These are phyloP conservation scores for Phytophthora rubi DNA, from an alignment of 352 stramenopile genomes.

Conservation along the genomic window DNA sequence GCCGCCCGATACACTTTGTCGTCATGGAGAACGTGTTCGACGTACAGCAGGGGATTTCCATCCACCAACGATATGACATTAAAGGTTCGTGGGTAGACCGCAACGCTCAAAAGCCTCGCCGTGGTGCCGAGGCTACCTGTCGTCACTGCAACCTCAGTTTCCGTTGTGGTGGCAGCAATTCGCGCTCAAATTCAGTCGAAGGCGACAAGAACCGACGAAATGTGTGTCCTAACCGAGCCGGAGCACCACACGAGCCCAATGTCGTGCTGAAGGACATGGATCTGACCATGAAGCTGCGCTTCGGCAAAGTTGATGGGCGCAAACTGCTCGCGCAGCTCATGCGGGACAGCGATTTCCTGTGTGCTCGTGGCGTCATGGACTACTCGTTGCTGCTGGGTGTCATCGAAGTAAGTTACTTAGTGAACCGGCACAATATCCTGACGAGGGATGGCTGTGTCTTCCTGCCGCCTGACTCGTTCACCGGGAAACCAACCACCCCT, in stretches of 20 bases:
- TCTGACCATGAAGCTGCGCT: slow-evolving; percentile 75
- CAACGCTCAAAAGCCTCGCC: slow-evolving; percentile 66
- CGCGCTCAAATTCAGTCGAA: neutral
- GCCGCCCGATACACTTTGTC: slow-evolving; percentile 75
- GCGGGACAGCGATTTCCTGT: slow-evolving; percentile 74
- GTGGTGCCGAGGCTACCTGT: slow-evolving; percentile 68
- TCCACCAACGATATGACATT: slow-evolving; percentile 89
- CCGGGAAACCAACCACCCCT: slow-evolving; percentile 10
- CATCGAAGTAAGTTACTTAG: slow-evolving; percentile 80
- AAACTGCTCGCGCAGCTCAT: slow-evolving; percentile 71
- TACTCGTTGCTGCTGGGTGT: slow-evolving; percentile 85
- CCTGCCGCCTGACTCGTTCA: slow-evolving; percentile 30
- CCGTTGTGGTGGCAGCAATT: slow-evolving; percentile 42
- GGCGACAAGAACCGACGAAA: slow-evolving; percentile 35
- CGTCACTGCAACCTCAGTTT: slow-evolving; percentile 79
- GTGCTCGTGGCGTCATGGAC: slow-evolving; percentile 81
- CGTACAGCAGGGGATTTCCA: slow-evolving; percentile 70
- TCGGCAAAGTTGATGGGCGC: slow-evolving; percentile 49
- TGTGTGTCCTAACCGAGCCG: slow-evolving; percentile 67
- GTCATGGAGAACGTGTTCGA: slow-evolving; percentile 93
- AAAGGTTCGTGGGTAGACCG: slow-evolving; percentile 89
- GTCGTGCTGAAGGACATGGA: slow-evolving; percentile 86
- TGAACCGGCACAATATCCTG: slow-evolving; percentile 72
- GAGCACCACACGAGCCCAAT: slow-evolving; percentile 66
- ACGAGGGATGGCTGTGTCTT: slow-evolving; percentile 68